Evolutionary conservation across 768 basidiomycete genomes (phyloP).

Genomic region (Russula abietina): DNA sequence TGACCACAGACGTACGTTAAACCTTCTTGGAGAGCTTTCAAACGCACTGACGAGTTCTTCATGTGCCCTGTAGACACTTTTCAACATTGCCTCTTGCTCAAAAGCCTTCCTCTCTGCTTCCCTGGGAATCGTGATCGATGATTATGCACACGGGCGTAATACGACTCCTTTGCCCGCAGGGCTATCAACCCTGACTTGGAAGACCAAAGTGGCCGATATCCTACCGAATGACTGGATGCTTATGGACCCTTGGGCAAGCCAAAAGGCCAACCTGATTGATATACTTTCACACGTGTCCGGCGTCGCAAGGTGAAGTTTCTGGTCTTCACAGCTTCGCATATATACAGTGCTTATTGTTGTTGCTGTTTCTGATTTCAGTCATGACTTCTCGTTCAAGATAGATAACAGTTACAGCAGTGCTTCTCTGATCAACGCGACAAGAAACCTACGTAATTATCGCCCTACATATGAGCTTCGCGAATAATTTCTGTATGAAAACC

Average conservation of each 20-base stretch:
- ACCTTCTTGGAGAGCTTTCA: no score
- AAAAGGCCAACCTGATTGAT: constrained; percentile 35
- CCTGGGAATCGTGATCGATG: constrained; percentile 40
- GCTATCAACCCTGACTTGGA: constrained; percentile 31
- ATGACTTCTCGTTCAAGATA: constrained; percentile 9
- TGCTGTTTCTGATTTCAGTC: not conserved
- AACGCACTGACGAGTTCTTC: not conserved
- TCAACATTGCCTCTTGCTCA: constrained; percentile 35
- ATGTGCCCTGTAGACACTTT: constrained; percentile 33
- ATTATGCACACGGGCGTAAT: constrained; percentile 35
- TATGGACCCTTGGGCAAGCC: constrained; percentile 37
- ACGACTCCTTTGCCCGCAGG: constrained; percentile 32
- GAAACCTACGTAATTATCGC: constrained; percentile 30
- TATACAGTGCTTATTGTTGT: not conserved
- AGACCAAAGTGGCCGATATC: constrained; percentile 32
- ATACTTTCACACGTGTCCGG: constrained; percentile 39
- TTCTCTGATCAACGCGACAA: constrained; percentile 1
- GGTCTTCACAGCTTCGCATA: not conserved
- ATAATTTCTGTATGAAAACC: constrained; percentile 37
- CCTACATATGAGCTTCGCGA: constrained; percentile 38
- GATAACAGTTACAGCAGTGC: not conserved
- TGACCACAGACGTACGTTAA: constrained; percentile 18
- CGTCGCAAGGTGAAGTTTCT: constrained; percentile 31
- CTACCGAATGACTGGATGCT: constrained; percentile 37
- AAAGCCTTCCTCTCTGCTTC: constrained; percentile 38